These are phyloP conservation scores for Lactarius vividus DNA, from an alignment of 768 basidiomycete species.

Conservation along the genomic window DNA sequence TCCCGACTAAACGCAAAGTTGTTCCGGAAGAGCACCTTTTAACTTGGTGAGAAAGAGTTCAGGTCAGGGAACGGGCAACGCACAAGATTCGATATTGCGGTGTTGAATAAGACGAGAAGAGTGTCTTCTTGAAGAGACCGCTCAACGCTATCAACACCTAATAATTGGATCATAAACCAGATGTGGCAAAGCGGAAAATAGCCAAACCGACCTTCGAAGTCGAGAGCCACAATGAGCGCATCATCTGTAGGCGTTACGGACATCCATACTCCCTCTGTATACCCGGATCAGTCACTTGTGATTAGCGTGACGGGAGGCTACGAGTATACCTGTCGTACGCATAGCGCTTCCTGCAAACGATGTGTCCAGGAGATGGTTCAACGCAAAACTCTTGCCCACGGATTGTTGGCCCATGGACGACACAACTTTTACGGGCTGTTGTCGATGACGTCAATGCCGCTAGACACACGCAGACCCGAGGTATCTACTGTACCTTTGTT, in stretches of 20 bases:
- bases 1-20: constrained; percentile 64
- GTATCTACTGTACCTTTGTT: constrained; percentile 39
- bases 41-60: constrained; percentile 34
- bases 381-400: constrained; percentile 57
- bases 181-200: neutral
- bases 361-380: constrained; percentile 62
- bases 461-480: neutral
- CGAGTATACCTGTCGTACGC: constrained; percentile 52
- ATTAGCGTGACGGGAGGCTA: constrained; percentile 36
- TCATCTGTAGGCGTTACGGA: constrained; percentile 60
- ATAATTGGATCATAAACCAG: neutral
- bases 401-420: constrained; percentile 71
- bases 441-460: neutral
- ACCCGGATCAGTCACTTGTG: neutral
- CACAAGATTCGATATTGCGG: constrained; percentile 62
- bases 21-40: constrained; percentile 60
- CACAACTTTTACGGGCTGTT: constrained; percentile 59
- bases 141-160: constrained; percentile 63
- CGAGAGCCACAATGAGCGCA: constrained; percentile 53
- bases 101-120: constrained; percentile 60
- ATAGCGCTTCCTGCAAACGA: constrained; percentile 66
- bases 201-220: constrained; percentile 53
- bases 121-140: constrained; percentile 62
- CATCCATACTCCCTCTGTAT: constrained; percentile 62
- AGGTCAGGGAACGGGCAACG: constrained; percentile 24